A percentile compares a stretch with the other conserved stretches of the same genome.
These are phyloP conservation scores for Diplodia seriata DNA, from an alignment of 2,329 filamentous ascomycete species.

Conservation along the genomic window DNA sequence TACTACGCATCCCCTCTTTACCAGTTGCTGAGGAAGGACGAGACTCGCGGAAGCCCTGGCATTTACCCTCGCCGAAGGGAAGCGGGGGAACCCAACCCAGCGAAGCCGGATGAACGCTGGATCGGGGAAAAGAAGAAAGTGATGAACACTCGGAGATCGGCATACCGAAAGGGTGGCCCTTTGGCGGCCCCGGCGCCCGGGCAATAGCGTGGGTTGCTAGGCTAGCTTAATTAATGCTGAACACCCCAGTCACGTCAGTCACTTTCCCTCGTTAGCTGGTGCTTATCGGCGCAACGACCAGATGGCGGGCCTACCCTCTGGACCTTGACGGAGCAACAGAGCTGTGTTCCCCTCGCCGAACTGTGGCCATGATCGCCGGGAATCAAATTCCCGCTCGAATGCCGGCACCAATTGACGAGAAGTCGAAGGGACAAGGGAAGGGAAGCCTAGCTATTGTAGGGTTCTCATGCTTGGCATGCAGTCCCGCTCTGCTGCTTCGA, in stretches of 20 bases:
- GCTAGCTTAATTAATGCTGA: neutral
- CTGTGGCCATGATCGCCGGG: neutral
- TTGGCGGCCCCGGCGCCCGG: neutral
- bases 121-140: neutral
- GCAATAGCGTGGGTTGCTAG: neutral
- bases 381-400: neutral
- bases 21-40: neutral
- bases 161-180: neutral
- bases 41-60: neutral
- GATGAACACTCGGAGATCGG: constrained; percentile 1
- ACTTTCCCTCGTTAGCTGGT: neutral
- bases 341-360: neutral
- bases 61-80: neutral
- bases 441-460: neutral
- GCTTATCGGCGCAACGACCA: neutral
- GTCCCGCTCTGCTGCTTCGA: neutral
- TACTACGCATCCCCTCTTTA: neutral
- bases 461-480: neutral
- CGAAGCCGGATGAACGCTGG: neutral
- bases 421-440: neutral
- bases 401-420: neutral
- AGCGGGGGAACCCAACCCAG: neutral
- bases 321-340: neutral
- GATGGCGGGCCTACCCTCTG: neutral
- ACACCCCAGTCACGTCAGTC: neutral